A percentile compares a stretch with the other conserved stretches of the same genome.
Conservation (phyloP, 495 filamentous ascomycete species). For the Hypoxylon rickii region DNA sequence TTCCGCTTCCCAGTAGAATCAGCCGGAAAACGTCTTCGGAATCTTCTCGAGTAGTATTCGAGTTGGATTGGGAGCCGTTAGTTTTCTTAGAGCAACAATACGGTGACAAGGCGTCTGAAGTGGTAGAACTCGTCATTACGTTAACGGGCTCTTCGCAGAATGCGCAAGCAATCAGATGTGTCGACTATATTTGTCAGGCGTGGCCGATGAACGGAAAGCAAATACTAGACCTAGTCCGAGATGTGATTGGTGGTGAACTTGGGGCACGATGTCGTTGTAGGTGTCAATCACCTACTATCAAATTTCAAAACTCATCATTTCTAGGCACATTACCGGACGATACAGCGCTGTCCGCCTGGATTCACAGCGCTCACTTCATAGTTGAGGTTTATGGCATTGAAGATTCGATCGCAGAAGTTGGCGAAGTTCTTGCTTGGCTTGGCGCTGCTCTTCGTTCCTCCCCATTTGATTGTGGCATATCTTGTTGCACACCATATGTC, state of each 20-base stretch:
- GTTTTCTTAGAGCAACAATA: background rate
- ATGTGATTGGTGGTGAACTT: background rate
- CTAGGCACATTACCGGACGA: background rate
- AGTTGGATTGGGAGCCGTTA: background rate
- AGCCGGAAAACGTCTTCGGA: background rate
- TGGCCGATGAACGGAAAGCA: background rate
- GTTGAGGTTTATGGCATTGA: background rate
- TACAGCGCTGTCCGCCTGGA: background rate
- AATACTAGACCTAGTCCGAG: background rate
- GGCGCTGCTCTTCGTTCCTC: constrained; percentile 6
- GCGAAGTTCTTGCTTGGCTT: background rate
- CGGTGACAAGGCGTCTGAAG: background rate
- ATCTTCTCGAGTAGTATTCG: background rate
- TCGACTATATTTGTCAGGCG: background rate
- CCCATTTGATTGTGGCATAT: background rate
- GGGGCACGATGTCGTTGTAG: background rate
- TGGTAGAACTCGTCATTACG: background rate
- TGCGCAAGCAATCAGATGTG: background rate
- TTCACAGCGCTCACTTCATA: background rate
- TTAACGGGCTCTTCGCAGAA: background rate
- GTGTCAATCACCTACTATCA: background rate
- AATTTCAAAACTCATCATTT: background rate
- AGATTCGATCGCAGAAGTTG: background rate
- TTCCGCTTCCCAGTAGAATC: background rate
- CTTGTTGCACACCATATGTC: constrained; percentile 5